Evolutionary conservation across 1,139 yeast genomes (phyloP).

Genomic region (Sugiyamaella japonica): DNA sequence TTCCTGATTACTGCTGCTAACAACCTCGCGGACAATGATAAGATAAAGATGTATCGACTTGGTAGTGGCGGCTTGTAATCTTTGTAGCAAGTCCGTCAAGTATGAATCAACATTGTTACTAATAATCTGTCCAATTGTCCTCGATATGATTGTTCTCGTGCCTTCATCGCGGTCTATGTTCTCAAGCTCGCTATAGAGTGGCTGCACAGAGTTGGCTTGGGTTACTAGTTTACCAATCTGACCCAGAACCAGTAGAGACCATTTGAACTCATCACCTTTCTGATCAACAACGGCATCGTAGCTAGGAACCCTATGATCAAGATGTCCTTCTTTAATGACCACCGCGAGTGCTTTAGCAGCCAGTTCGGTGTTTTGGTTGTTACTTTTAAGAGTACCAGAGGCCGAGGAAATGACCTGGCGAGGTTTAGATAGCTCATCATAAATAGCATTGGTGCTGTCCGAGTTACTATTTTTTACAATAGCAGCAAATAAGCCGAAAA

Average conservation of each 20-base stretch:
- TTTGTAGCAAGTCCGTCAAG: constrained; percentile 41
- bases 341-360: constrained; percentile 23
- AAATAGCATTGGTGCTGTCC: constrained; percentile 2
- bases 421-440: constrained; percentile 4
- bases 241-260: constrained; percentile 43
- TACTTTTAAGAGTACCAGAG: background rate
- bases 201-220: constrained; percentile 38
- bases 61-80: constrained; percentile 31
- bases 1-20: constrained; percentile 26
- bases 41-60: constrained; percentile 32
- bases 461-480: constrained; percentile 3
- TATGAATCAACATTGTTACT: constrained; percentile 43
- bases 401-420: background rate
- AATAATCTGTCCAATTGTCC: constrained; percentile 54
- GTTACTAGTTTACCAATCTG: constrained; percentile 44
- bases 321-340: constrained; percentile 17
- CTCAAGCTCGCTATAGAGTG: constrained; percentile 37
- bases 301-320: constrained; percentile 8
- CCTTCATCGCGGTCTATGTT: constrained; percentile 40
- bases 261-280: constrained; percentile 16
- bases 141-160: constrained; percentile 51
- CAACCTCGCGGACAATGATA: constrained; percentile 45
- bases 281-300: constrained; percentile 7
- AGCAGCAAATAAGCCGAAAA: constrained; percentile 6
- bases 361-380: constrained; percentile 13